These are phyloP conservation scores for Leonotis leonurus DNA, from an alignment of 257 asterid genomes.

Conservation along the genomic window DNA sequence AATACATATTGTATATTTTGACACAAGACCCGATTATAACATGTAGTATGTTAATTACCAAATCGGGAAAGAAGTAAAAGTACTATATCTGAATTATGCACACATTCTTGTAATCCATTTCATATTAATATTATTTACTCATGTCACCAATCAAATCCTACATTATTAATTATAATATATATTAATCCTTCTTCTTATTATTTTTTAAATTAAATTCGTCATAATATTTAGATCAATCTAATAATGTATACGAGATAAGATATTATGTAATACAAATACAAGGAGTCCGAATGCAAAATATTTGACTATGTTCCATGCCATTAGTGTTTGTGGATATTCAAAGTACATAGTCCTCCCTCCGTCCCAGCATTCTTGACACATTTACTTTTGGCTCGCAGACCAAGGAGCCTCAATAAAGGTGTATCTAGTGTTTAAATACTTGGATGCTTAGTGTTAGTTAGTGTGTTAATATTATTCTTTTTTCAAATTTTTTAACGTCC, in stretches of 20 bases:
- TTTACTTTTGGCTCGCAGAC: too few species aligned
- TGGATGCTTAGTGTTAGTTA: too few species aligned
- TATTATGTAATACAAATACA: too few species aligned
- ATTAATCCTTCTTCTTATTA: neutral
- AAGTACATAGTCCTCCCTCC: too few species aligned
- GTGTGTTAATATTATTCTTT: too few species aligned
- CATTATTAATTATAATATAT: neutral
- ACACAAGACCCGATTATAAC: too few species aligned
- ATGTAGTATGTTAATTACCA: neutral
- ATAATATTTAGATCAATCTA: neutral
- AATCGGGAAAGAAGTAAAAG: neutral
- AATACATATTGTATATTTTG: too few species aligned
- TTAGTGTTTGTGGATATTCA: neutral
- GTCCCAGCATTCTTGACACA: too few species aligned
- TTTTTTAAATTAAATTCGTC: neutral
- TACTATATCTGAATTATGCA: neutral
- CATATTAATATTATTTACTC: slow-evolving; percentile 11
- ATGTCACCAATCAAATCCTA: slow-evolving; percentile 16
- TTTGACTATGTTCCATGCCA: neutral
- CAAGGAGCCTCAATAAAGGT: too few species aligned
- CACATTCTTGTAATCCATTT: slow-evolving; percentile 9
- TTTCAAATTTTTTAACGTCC: too few species aligned
- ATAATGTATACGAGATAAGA: neutral
- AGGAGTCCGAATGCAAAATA: too few species aligned
- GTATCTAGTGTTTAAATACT: too few species aligned